Evolutionary conservation across 2,329 filamentous ascomycete genomes (phyloP), one percentile per base, ranked within the genome.

Genomic region (Westerdykella aurantiaca): DNA sequence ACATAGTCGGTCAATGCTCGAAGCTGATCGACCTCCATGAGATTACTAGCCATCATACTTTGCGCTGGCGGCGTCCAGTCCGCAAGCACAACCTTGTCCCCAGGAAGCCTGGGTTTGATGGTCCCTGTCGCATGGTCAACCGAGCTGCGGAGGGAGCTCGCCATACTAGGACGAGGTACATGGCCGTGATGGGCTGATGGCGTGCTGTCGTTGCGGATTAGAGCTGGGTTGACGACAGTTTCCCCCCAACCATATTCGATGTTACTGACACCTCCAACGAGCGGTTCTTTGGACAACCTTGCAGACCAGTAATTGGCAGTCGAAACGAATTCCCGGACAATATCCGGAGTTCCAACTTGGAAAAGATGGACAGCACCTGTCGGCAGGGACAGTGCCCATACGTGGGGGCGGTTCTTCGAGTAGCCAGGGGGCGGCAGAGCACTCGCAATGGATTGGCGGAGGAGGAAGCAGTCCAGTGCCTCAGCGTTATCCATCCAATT

Each of bases 401-500:
- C 93, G 64, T 97, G 83, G 4, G 90, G 90, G 10, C 93, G 79
- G 22, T 83, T 80, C 59, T 94, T 89, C 29, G 89, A 96, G 68
- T 97, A 97, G 10, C 93, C 93, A 0, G 93, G 91, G 1, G 89
- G 79, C 7, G 93, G 93, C 12, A 98, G 78, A 0, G 86, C 82
- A 44, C 88, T 95, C 10, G 93, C 93, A 52, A 97, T 86, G 0
- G 90, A 94, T 65, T 97, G 90, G 16, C 90, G 81, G 6, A 98
- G 80, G 35, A 86, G 82, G 66, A 96, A 97, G 16, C 84, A 85
- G 56, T 88, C 90, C 9, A 96, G 75, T 51, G 83, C 88, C 51
- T 95, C 89, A 5, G 93, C 93, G 61, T 95, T 97, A 55, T 96
- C 90, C 66, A 91, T 91, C 93, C 93, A 98, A 66, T 98, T 97